These are phyloP conservation scores for Rhododendron molle DNA, from an alignment of 148 eudicot genomes.

Conservation along the genomic window DNA sequence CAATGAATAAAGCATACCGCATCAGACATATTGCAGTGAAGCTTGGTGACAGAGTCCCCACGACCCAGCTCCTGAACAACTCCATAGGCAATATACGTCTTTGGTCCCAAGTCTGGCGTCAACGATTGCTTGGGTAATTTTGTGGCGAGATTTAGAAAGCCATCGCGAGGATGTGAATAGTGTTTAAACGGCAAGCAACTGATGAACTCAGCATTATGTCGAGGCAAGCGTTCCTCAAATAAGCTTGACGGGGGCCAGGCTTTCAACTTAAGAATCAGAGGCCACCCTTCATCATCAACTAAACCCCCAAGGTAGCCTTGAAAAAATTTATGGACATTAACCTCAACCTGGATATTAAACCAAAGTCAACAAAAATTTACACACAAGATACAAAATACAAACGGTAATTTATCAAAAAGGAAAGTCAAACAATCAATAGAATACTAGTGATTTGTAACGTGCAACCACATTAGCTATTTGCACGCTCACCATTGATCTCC, in stretches of 20 bases:
- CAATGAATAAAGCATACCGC: slow-evolving; percentile 27
- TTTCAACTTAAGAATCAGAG: slow-evolving; percentile 55
- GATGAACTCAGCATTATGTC: slow-evolving; percentile 63
- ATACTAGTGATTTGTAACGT: background rate
- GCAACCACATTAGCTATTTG: background rate
- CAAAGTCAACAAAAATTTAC: background rate
- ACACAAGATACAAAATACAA: background rate
- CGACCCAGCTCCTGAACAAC: slow-evolving; percentile 65
- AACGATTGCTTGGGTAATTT: slow-evolving; percentile 35
- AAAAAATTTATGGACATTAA: slow-evolving; percentile 55
- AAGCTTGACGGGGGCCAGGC: slow-evolving; percentile 68
- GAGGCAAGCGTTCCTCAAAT: slow-evolving; percentile 49
- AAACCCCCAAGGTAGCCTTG: slow-evolving; percentile 42
- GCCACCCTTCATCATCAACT: slow-evolving; percentile 38
- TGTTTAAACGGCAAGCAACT: slow-evolving; percentile 67
- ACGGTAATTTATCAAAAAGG: background rate
- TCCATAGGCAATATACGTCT: slow-evolving; percentile 71
- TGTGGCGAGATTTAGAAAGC: slow-evolving; percentile 53
- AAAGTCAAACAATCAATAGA: background rate
- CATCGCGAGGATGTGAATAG: slow-evolving; percentile 53
- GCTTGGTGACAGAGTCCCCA: slow-evolving; percentile 75
- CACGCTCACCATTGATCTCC: background rate
- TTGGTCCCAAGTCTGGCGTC: slow-evolving; percentile 76
- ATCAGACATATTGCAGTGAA: slow-evolving; percentile 70
- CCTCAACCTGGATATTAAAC: slow-evolving; percentile 21